Conservation (phyloP, 805 yeast genomes). For the Ogataea saltuana region DNA sequence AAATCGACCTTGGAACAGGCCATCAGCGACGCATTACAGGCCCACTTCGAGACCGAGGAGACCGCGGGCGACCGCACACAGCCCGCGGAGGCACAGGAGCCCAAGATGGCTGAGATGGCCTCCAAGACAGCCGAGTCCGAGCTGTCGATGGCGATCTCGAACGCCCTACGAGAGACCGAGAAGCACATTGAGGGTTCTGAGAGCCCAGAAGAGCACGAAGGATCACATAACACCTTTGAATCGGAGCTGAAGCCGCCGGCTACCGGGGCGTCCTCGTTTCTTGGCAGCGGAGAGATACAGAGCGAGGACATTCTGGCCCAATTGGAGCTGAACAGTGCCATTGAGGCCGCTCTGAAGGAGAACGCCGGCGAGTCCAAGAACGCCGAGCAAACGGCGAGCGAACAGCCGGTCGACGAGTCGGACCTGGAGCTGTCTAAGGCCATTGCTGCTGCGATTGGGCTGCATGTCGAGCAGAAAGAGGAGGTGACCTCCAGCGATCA, state of each 20-base stretch:
- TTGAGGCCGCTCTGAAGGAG: constrained; percentile 28
- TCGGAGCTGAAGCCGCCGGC: constrained; percentile 18
- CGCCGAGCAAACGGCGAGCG: background rate
- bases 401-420: constrained; percentile 9
- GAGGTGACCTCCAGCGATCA: too few relatives aligned
- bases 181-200: background rate
- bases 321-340: constrained; percentile 29
- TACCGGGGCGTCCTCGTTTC: constrained; percentile 17
- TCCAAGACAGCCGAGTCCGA: background rate
- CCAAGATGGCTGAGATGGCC: too few relatives aligned
- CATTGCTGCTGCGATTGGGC: constrained; percentile 28
- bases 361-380: background rate
- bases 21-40: constrained; percentile 29
- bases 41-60: constrained; percentile 16
- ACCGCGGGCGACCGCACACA: too few relatives aligned
- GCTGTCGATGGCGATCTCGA: constrained; percentile 18
- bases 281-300: constrained; percentile 17
- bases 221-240: background rate
- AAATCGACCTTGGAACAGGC: constrained; percentile 22
- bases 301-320: constrained; percentile 20
- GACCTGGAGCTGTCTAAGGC: constrained; percentile 26
- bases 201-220: too few relatives aligned
- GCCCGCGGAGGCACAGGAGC: constrained; percentile 10
- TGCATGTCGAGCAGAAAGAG: constrained; percentile 10
- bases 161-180: constrained; percentile 17